A percentile compares a stretch with the other conserved stretches of the same genome.
phyloP scores from a whole-genome alignment of 768 basidiomycete species.

The Lactarius tabidus region DNA sequence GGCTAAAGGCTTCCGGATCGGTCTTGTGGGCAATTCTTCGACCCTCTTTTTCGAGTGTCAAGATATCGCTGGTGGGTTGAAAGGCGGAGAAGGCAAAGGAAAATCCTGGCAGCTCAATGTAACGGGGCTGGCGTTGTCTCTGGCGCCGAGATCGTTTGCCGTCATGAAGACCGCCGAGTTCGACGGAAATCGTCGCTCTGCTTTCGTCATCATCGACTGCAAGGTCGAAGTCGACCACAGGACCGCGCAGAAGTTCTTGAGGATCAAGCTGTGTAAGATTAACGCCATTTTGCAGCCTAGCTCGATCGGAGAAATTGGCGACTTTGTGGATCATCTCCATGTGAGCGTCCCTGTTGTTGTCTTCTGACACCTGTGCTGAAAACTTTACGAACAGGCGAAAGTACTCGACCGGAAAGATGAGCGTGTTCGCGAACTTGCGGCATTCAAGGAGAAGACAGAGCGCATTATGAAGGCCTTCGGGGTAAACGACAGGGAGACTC shows the following conservation, averaged over 20 bases:
- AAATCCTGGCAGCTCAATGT: conserved; percentile 62
- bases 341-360: conserved; percentile 35
- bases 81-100: conserved; percentile 35
- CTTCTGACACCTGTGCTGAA: conserved; percentile 18
- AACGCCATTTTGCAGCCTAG: conserved; percentile 95
- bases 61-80: conserved; percentile 61
- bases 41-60: conserved; percentile 72
- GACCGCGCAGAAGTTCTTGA: conserved; percentile 34
- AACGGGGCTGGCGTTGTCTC: conserved; percentile 76
- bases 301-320: conserved; percentile 85
- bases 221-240: conserved; percentile 32
- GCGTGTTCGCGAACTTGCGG: conserved; percentile 70
- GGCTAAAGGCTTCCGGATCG: conserved; percentile 77
- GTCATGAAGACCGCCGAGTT: conserved; percentile 39
- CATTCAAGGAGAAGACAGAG: conserved; percentile 79
- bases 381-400: conserved; percentile 52
- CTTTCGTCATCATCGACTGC: conserved; percentile 82
- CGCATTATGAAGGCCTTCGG: conserved; percentile 74
- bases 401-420: conserved; percentile 68
- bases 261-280: conserved; percentile 63
- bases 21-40: conserved; percentile 69
- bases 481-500: conserved; percentile 45
- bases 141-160: conserved; percentile 55
- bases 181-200: conserved; percentile 63
- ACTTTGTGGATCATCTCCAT: conserved; percentile 83